Percentiles rank a stretch among this genome's conserved stretches.
phyloP scores from a whole-genome alignment of 2,329 filamentous ascomycete species.

The Phialophora tarda region DNA sequence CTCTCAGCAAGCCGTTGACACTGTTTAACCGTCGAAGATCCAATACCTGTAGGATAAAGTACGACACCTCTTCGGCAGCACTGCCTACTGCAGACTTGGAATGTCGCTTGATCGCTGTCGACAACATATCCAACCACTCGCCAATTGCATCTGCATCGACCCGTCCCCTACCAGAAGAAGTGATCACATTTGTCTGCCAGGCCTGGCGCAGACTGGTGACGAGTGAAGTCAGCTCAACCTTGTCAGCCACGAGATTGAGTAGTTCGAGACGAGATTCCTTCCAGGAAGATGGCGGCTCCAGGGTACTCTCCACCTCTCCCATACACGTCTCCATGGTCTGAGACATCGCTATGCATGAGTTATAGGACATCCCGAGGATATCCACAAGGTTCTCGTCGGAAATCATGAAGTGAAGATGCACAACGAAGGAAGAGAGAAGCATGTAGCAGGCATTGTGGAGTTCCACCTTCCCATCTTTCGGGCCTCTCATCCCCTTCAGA shows the following conservation, averaged over 20 bases:
- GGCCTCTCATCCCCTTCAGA: background rate
- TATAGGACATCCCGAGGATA: slow-evolving; percentile 68
- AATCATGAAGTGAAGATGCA: slow-evolving; percentile 88
- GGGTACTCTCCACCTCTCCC: background rate
- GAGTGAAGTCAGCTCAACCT: slow-evolving; percentile 76
- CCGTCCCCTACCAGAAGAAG: slow-evolving; percentile 60
- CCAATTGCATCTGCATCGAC: slow-evolving; percentile 63
- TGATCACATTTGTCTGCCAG: background rate
- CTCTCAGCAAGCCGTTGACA: slow-evolving; percentile 38
- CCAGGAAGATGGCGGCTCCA: slow-evolving; percentile 49
- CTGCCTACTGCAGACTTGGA: slow-evolving; percentile 79
- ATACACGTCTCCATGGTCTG: background rate
- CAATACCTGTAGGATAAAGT: slow-evolving; percentile 61
- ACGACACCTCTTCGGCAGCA: slow-evolving; percentile 72
- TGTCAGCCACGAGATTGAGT: slow-evolving; percentile 74
- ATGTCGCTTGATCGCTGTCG: slow-evolving; percentile 63
- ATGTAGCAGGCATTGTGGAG: slow-evolving; percentile 83
- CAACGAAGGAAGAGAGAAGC: slow-evolving; percentile 77
- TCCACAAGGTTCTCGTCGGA: slow-evolving; percentile 74
- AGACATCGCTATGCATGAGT: slow-evolving; percentile 11
- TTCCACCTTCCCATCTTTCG: slow-evolving; percentile 54
- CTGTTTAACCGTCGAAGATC: slow-evolving; percentile 51
- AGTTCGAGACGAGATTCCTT: slow-evolving; percentile 71
- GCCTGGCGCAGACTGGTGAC: slow-evolving; percentile 70
- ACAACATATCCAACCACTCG: slow-evolving; percentile 27